A percentile compares a stretch with the other conserved stretches of the same genome.
phyloP scores from a whole-genome alignment of 2,329 filamentous ascomycete species.

The Calonectria leucothoes region DNA sequence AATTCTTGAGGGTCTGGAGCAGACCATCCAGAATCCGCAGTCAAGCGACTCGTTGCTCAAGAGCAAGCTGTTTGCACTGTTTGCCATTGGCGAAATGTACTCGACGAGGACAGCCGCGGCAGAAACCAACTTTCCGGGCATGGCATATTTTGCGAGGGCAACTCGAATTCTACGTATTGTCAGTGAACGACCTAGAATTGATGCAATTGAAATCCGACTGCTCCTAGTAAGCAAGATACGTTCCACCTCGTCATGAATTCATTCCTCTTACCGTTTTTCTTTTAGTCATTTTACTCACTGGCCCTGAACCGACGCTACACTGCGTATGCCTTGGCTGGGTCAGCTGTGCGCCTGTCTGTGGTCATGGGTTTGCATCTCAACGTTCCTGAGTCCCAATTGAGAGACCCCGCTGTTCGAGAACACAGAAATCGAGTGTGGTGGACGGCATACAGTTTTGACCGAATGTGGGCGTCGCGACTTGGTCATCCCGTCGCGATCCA shows the following conservation, averaged over 20 bases:
- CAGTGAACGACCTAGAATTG: slow-evolving; percentile 55
- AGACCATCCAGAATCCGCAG: slow-evolving; percentile 48
- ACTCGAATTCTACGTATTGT: slow-evolving; percentile 52
- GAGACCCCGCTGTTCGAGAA: slow-evolving; percentile 50
- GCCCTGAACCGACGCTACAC: slow-evolving; percentile 57
- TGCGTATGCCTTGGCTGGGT: slow-evolving; percentile 56
- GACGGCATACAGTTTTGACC: slow-evolving; percentile 57
- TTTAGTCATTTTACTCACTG: slow-evolving; percentile 57
- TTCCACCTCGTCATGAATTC: no score
- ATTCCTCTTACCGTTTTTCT: no score
- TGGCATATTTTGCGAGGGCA: slow-evolving; percentile 56
- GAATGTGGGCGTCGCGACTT: slow-evolving; percentile 61
- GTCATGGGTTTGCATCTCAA: slow-evolving; percentile 58
- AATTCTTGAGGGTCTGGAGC: slow-evolving; percentile 51
- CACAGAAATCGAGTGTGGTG: slow-evolving; percentile 56
- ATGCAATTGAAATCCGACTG: slow-evolving; percentile 56
- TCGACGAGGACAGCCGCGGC: slow-evolving; percentile 51
- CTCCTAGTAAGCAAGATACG: slow-evolving; percentile 59
- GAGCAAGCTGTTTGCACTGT: slow-evolving; percentile 57
- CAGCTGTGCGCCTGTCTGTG: slow-evolving; percentile 55
- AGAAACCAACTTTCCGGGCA: slow-evolving; percentile 53
- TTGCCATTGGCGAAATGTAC: slow-evolving; percentile 60
- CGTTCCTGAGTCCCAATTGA: slow-evolving; percentile 52
- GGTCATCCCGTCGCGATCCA: slow-evolving; percentile 60
- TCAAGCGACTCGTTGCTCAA: slow-evolving; percentile 47